phyloP scores from a whole-genome alignment of 306 rosid species.

The Cucurbita ficifolia region DNA sequence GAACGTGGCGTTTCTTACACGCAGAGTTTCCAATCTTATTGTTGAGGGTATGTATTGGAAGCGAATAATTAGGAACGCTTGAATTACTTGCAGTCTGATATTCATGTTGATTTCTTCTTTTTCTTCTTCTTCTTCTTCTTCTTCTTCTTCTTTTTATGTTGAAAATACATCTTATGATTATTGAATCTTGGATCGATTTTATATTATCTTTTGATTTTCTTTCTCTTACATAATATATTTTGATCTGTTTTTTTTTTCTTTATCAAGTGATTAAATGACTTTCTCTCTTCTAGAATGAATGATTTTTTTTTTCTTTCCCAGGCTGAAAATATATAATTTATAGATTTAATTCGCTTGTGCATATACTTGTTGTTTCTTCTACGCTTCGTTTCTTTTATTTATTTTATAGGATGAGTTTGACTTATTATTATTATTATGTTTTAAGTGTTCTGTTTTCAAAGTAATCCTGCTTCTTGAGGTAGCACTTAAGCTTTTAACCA shows the following conservation, averaged over 20 bases:
- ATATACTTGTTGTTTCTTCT: not conserved
- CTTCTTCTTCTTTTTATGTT: not conserved
- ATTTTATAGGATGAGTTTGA: constrained; percentile 2
- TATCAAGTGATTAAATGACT: not conserved
- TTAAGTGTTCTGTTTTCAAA: constrained; percentile 2
- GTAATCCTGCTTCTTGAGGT: constrained; percentile 5
- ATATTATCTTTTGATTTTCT: not conserved
- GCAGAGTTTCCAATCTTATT: constrained; percentile 1
- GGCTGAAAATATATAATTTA: not conserved
- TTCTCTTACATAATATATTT: not conserved
- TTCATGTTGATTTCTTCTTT: not conserved
- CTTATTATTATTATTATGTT: not conserved
- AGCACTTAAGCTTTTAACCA: not conserved
- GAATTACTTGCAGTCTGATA: not conserved
- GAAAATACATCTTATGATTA: not conserved
- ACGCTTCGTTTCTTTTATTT: not conserved
- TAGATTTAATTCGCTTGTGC: not conserved
- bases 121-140: no score
- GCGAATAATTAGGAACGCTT: not conserved
- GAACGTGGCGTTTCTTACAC: constrained; percentile 11
- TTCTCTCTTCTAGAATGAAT: not conserved
- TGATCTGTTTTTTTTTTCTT: not conserved
- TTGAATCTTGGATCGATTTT: not conserved
- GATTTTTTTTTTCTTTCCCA: not conserved
- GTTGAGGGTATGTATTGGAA: not conserved